These are phyloP conservation scores for Termitomyces sp. DNA, from an alignment of 768 basidiomycete species.

Conservation along the genomic window DNA sequence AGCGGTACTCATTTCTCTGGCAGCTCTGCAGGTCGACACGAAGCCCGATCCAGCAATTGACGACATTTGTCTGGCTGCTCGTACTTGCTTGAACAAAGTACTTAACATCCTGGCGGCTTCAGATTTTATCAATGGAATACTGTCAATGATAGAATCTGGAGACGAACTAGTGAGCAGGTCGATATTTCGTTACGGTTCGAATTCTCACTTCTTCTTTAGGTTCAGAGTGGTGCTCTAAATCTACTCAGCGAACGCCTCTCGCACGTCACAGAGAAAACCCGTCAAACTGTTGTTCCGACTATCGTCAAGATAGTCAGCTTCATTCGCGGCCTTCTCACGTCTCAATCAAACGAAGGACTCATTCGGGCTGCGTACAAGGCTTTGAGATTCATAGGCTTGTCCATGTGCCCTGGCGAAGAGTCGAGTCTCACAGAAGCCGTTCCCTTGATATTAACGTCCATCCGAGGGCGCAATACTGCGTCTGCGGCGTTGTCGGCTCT, in stretches of 20 bases:
- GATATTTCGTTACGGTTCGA: neutral
- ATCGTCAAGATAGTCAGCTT: constrained; percentile 48
- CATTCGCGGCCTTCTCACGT: constrained; percentile 43
- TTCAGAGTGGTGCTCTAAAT: constrained; percentile 63
- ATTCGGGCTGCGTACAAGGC: constrained; percentile 49
- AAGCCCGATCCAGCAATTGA: constrained; percentile 30
- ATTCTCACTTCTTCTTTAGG: constrained; percentile 29
- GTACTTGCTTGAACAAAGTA: constrained; percentile 43
- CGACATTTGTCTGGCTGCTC: constrained; percentile 41
- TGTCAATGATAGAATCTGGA: constrained; percentile 49
- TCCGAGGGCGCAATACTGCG: constrained; percentile 32
- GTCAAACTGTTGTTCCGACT: constrained; percentile 42
- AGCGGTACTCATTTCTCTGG: constrained; percentile 42
- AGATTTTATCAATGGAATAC: constrained; percentile 58
- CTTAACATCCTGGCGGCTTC: constrained; percentile 63
- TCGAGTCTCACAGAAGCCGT: constrained; percentile 50
- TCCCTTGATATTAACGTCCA: constrained; percentile 48
- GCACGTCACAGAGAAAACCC: constrained; percentile 48
- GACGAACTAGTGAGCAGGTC: constrained; percentile 41
- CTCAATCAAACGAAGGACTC: constrained; percentile 33
- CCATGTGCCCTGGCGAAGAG: constrained; percentile 65
- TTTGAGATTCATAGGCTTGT: constrained; percentile 51
- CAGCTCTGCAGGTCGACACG: constrained; percentile 26
- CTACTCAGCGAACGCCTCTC: constrained; percentile 64
- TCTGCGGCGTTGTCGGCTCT: constrained; percentile 48